Evolutionary conservation across 2,329 filamentous ascomycete genomes (phyloP), one percentile per base, ranked within the genome.

Genomic region (Tympanopsis confertula): DNA sequence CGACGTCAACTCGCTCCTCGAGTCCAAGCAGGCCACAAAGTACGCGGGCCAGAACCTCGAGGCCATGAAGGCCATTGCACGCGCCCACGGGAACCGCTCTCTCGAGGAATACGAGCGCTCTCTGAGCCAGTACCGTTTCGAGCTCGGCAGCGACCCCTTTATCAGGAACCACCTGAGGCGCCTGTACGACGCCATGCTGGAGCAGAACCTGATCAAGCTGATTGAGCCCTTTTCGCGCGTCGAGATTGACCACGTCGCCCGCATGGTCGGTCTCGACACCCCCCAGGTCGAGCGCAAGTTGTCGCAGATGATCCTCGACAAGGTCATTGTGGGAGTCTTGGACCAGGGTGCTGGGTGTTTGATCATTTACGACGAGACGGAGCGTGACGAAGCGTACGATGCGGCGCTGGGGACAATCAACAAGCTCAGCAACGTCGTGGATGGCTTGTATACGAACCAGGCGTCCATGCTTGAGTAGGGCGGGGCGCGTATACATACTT

Each of bases 121-220:
- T 2, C 73, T 98, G 28, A 84, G 83, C 37, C 73, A 85, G 47
- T 98, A 94, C 68, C 80, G 87, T 46, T 89, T 86, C 62, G 88
- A 96, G 67, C 79, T 98, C 12, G 89, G 88, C 49, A 84, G 84
- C 59, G 91, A 98, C 57, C 75, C 85, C 43, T 98, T 98, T 67
- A 93, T 98, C 61, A 86, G 89, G 45, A 94, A 89, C 62, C 91
- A 98, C 65, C 79, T 98, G 48, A 86, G 88, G 42, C 82, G 87
- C 36, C 72, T 98, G 37, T 98, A 98, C 66, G 91, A 98, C 62
- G 86, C 88, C 57, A 95, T 98, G 87, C 65, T 98, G 55, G 91
- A 98, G 69, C 91, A 98, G 73, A 98, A 98, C 63, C 74, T 98
- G 32, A 91, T 96, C 74, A 96, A 98, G 71, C 91, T 98, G 44